Evolutionary conservation across 2,329 filamentous ascomycete species (phyloP).

Genomic region (Aspergillus carbonarius): DNA sequence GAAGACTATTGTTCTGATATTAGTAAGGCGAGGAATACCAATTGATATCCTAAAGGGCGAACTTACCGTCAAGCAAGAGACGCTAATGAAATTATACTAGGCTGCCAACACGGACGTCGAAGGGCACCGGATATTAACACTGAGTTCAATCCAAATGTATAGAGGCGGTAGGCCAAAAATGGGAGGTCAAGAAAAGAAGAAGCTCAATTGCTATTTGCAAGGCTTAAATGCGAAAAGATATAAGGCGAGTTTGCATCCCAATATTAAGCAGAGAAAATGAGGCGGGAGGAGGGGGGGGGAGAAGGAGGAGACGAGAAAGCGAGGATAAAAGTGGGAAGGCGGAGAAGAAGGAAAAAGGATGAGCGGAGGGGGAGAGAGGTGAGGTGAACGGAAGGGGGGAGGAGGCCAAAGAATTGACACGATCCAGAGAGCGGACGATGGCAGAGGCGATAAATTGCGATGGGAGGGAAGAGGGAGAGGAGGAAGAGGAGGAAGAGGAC

Average conservation of each 20-base stretch:
- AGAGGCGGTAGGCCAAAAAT: not conserved
- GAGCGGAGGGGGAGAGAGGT: slow-evolving; percentile 15
- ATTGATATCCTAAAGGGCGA: not conserved
- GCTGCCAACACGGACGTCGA: not conserved
- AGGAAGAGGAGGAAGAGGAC: slow-evolving; percentile 18
- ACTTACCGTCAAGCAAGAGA: not conserved
- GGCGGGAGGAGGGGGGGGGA: too few relatives aligned
- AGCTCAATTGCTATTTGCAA: slow-evolving; percentile 18
- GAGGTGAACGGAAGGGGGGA: slow-evolving; percentile 6
- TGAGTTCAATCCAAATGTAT: not conserved
- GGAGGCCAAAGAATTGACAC: slow-evolving; percentile 14
- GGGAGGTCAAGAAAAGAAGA: slow-evolving; percentile 2
- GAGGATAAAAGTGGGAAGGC: slow-evolving; percentile 14
- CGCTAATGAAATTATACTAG: slow-evolving; percentile 2
- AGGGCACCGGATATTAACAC: not conserved
- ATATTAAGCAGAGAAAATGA: slow-evolving; percentile 17
- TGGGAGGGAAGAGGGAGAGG: slow-evolving; percentile 3
- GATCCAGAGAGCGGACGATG: slow-evolving; percentile 1
- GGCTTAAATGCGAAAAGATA: slow-evolving; percentile 19
- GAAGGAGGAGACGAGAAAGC: slow-evolving; percentile 7
- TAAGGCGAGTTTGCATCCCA: slow-evolving; percentile 13
- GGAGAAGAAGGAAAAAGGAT: slow-evolving; percentile 9
- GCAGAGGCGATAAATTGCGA: slow-evolving; percentile 6
- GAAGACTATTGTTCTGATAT: not conserved
- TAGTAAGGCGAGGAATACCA: not conserved